These are phyloP conservation scores for Suhomyces vadensis DNA, from an alignment of 805 yeast genomes.

Conservation along the genomic window DNA sequence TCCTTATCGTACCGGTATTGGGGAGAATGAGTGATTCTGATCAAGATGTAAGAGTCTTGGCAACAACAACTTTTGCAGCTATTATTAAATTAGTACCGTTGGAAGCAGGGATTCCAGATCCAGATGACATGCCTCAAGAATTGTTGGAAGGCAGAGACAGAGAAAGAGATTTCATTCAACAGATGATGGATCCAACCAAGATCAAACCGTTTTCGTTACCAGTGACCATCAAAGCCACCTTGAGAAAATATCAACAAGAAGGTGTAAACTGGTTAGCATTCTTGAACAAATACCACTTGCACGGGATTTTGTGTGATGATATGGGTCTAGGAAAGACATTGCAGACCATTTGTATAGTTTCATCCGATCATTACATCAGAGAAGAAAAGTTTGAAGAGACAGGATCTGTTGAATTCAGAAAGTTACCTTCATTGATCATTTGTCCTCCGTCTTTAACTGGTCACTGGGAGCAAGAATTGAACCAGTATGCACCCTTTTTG, in stretches of 20 bases:
- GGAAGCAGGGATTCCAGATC: constrained; percentile 97
- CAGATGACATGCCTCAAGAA: constrained; percentile 83
- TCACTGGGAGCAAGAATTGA: constrained; percentile 96
- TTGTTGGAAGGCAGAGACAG: constrained; percentile 85
- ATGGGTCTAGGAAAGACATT: constrained; percentile 98
- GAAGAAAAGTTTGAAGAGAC: constrained; percentile 67
- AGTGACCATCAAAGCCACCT: constrained; percentile 86
- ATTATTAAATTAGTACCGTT: constrained; percentile 93
- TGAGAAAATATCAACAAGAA: constrained; percentile 94
- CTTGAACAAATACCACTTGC: constrained; percentile 89
- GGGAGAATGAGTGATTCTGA: constrained; percentile 98
- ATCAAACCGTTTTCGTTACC: constrained; percentile 87
- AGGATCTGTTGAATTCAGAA: constrained; percentile 62
- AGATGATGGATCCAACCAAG: constrained; percentile 96
- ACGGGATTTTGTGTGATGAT: constrained; percentile 98
- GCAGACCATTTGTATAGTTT: constrained; percentile 94
- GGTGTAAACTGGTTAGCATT: constrained; percentile 99
- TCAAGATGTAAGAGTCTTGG: constrained; percentile 79
- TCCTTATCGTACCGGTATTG: constrained; percentile 90
- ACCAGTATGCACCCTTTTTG: constrained; percentile 85
- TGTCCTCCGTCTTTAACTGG: constrained; percentile 99
- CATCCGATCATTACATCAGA: constrained; percentile 91
- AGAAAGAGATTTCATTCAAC: constrained; percentile 91
- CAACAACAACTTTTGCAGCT: constrained; percentile 95
- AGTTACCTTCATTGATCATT: constrained; percentile 79